Base-by-base conservation (phyloP, 169 alveolate genomes). In the Plasmodium billcollinsi region DNA sequence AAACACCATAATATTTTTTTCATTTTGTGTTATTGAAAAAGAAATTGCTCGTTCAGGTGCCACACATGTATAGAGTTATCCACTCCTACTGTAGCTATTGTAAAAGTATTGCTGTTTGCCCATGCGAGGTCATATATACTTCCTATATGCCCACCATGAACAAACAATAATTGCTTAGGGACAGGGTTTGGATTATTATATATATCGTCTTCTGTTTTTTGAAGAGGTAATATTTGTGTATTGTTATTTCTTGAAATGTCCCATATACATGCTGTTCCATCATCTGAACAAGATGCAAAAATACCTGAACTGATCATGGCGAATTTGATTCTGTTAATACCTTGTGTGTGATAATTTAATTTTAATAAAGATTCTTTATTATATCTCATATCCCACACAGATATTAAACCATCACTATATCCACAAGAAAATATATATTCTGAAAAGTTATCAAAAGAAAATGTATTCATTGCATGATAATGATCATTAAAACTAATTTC, bases 221-320 rank as follows among this genome's bases (percentile, higher is more conserved):
- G 33, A 39, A 39, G 47, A 39, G 47, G 47, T 39, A 39, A 39
- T 1, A 78, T 59, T 21, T 78, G 76, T 50, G 12, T 67, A 58
- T 6, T 2, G 26, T 75, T 61, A 12, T 85, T 85, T 61, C 88
- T 73, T 1, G 88, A 73, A 26, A 94, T 72, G 66, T 94, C 96
- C 92, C 94, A 94, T 26, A 94, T 83, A 59, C 95, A 94, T 45
- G 94, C 93, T 47, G 93, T 75, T 8, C 89, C 72, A 74, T 94
- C 96, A 61, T 92, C 88, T 21, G 96, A 94, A 18, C 95, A 83
- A 8, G 96, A 78, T 24, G 94, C 96, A 66, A 94, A 89, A 72
- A 94, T 62, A 52, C 96, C 96, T 52, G 95, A 93, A 43, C 83
- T 73, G 54, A 90, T 89, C 80, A 88, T 72, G 80, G 92, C 80